Conservation (phyloP, 2,329 filamentous ascomycete genomes). For the Chrysoporthe deuterocubensis region DNA sequence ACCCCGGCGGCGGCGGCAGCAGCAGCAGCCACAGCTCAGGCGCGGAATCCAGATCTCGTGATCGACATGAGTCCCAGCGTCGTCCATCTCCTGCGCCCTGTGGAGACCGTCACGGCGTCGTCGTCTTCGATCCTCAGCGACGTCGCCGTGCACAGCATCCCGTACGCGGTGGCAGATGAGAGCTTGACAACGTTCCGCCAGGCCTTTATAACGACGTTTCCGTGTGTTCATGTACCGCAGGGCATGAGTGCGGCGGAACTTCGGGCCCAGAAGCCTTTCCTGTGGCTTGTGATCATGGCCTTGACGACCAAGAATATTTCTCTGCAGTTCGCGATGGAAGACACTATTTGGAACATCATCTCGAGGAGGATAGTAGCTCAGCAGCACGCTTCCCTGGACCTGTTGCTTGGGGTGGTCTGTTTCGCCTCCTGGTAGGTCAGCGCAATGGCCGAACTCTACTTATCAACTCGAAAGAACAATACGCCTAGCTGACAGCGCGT, state of each 20-base stretch:
- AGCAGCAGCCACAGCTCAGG: background rate
- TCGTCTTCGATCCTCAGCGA: background rate
- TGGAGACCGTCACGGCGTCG: background rate
- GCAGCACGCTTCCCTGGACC: constrained; percentile 21
- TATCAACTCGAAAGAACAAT: background rate
- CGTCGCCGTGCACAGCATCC: constrained; percentile 1
- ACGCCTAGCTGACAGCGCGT: background rate
- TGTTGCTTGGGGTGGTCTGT: constrained; percentile 24
- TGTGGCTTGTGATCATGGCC: constrained; percentile 20
- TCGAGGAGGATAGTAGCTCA: constrained; percentile 23
- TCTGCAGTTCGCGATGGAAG: constrained; percentile 27
- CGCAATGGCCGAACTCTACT: no score
- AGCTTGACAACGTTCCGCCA: constrained; percentile 3
- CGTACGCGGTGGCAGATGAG: background rate
- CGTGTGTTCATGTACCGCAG: constrained; percentile 9
- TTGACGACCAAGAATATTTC: constrained; percentile 16
- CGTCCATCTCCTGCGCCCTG: background rate
- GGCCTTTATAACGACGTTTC: constrained; percentile 12
- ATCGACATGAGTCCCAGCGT: constrained; percentile 12
- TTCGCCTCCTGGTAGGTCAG: constrained; percentile 23
- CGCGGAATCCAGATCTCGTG: constrained; percentile 5
- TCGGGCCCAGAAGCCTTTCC: constrained; percentile 9
- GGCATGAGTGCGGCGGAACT: constrained; percentile 8
- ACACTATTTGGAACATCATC: constrained; percentile 27
- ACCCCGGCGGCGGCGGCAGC: background rate